phyloP scores from a whole-genome alignment of 495 filamentous ascomycete species.

The Aspergillus asperescens region DNA sequence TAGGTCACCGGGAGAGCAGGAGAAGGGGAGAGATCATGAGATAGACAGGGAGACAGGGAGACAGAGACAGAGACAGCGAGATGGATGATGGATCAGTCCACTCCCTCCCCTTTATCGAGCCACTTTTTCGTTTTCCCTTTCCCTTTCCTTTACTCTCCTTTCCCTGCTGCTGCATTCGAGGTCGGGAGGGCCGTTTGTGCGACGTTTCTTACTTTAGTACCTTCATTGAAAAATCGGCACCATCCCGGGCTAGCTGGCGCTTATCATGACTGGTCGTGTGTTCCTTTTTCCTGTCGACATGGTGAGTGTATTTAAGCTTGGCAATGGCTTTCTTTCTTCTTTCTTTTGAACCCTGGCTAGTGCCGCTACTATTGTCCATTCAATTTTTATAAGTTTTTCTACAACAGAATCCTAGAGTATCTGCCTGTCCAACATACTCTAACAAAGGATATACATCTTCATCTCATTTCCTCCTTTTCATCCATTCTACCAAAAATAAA shows the following conservation, averaged over 20 bases:
- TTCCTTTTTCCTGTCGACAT: constrained; percentile 1
- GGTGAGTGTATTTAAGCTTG: constrained; percentile 12
- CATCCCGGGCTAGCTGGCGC: constrained; percentile 4
- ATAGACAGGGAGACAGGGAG: background rate
- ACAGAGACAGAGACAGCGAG: background rate
- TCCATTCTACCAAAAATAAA: background rate
- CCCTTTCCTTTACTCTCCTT: too few relatives aligned
- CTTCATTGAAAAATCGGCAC: constrained; percentile 5
- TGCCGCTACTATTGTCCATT: background rate
- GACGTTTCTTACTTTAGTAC: constrained; percentile 7
- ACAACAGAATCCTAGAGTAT: too few relatives aligned
- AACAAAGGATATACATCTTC: background rate
- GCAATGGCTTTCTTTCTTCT: background rate
- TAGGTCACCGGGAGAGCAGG: too few relatives aligned
- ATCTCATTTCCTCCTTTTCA: background rate
- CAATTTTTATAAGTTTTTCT: too few relatives aligned
- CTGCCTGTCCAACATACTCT: too few relatives aligned
- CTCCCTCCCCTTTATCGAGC: constrained; percentile 1
- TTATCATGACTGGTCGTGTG: constrained; percentile 6
- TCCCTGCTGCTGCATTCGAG: too few relatives aligned
- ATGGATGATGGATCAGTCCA: constrained; percentile 7
- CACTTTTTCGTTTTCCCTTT: constrained; percentile 1
- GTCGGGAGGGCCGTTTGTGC: constrained; percentile 11
- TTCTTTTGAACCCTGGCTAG: background rate
- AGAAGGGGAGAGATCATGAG: too few relatives aligned